These are phyloP conservation scores for Colletotrichum eremochloae DNA, from an alignment of 2,329 filamentous ascomycete genomes.

Conservation along the genomic window DNA sequence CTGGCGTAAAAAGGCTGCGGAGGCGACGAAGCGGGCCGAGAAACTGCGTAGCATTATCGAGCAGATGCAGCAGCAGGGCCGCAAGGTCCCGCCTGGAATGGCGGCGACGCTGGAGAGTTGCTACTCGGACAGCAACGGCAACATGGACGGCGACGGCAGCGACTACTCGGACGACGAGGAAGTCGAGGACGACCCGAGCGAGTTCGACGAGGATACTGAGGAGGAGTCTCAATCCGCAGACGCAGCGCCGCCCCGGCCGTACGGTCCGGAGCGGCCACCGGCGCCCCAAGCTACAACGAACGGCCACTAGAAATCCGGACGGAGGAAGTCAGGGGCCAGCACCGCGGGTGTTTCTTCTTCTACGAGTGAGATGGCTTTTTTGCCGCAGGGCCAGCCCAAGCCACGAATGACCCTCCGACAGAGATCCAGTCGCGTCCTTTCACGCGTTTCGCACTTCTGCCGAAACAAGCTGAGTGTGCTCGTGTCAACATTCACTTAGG, in stretches of 20 bases:
- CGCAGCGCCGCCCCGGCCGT: constrained; percentile 56
- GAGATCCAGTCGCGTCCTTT: constrained; percentile 12
- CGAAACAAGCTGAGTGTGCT: constrained; percentile 25
- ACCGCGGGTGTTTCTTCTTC: constrained; percentile 3
- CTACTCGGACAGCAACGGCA: constrained; percentile 67
- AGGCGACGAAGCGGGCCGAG: constrained; percentile 78
- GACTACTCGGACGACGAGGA: constrained; percentile 76
- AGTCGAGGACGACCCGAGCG: constrained; percentile 72
- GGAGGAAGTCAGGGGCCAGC: constrained; percentile 30
- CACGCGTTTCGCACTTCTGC: constrained; percentile 26
- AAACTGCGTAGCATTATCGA: constrained; percentile 96
- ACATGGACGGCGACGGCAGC: constrained; percentile 68
- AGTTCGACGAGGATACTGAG: constrained; percentile 73
- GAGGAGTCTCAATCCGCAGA: constrained; percentile 59
- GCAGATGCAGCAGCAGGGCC: constrained; percentile 94
- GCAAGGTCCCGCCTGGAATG: constrained; percentile 78
- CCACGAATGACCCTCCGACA: constrained; percentile 8
- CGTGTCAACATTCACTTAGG: constrained; percentile 24
- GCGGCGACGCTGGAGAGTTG: constrained; percentile 70
- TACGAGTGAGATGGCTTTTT: constrained; percentile 7
- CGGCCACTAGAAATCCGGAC: constrained; percentile 55
- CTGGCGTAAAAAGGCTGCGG: constrained; percentile 74
- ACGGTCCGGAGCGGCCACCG: constrained; percentile 64
- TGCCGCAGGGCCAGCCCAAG: constrained; percentile 1
- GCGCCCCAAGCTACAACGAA: constrained; percentile 55